A percentile compares a stretch with the other conserved stretches of the same genome.
Evolutionary conservation across 2,329 filamentous ascomycete species (phyloP).

Genomic region (Aspergillus quadrilineatus): DNA sequence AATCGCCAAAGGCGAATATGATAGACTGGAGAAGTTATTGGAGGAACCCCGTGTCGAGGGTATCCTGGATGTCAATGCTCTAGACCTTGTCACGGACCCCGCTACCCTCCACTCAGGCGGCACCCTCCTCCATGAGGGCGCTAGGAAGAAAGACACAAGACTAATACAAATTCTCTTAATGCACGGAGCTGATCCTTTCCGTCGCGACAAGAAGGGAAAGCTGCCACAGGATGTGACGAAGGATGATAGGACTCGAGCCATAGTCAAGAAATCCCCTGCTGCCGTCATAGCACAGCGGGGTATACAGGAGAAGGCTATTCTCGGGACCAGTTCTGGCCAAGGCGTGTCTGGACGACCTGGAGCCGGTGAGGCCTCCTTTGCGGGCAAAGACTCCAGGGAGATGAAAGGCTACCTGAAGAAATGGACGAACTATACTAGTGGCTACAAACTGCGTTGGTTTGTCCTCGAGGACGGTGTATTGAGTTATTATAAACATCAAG

Average conservation of each 20-base stretch:
- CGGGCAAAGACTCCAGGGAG: constrained; percentile 83
- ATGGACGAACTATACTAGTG: constrained; percentile 98
- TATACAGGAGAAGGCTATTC: constrained; percentile 94
- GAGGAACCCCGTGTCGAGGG: constrained; percentile 84
- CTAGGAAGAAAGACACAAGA: constrained; percentile 79
- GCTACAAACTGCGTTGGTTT: constrained; percentile 97
- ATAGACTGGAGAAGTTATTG: constrained; percentile 72
- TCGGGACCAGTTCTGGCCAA: constrained; percentile 67
- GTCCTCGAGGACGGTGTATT: constrained; percentile 95
- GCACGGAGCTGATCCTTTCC: constrained; percentile 94
- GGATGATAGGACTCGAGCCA: constrained; percentile 82
- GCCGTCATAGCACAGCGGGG: constrained; percentile 91
- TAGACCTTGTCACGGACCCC: constrained; percentile 81
- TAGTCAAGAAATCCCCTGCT: constrained; percentile 91
- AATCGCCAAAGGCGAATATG: constrained; percentile 71
- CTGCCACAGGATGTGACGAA: constrained; percentile 95
- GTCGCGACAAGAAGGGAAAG: constrained; percentile 90
- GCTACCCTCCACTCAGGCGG: constrained; percentile 79
- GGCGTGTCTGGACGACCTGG: constrained; percentile 52
- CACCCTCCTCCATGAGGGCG: constrained; percentile 88
- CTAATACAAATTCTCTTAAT: constrained; percentile 87
- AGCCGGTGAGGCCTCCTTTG: constrained; percentile 54
- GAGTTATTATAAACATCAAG: constrained; percentile 98
- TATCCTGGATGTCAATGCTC: constrained; percentile 86
- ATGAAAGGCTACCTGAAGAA: constrained; percentile 99